Conservation (phyloP, 2,329 filamentous ascomycete species). For the Fusarium cicatricum region DNA sequence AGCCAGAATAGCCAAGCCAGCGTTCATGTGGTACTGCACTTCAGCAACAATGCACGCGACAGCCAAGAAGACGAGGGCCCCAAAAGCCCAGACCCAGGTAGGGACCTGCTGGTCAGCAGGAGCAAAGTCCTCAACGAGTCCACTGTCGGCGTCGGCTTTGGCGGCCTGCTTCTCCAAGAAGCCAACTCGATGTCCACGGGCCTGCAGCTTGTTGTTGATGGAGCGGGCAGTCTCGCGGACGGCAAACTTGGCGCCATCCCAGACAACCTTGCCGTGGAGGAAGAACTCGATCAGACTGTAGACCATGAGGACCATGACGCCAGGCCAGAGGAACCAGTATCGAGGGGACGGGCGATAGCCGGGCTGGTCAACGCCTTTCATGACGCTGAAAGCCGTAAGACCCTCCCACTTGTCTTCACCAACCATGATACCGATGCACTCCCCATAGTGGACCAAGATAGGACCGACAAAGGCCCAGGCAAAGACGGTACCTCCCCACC, state of each 20-base stretch:
- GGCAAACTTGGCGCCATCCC: constrained; percentile 47
- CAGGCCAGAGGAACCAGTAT: constrained; percentile 56
- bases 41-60: constrained; percentile 61
- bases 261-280: constrained; percentile 50
- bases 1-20: constrained; percentile 63
- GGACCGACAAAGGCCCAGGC: constrained; percentile 63
- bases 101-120: constrained; percentile 57
- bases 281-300: constrained; percentile 53
- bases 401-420: constrained; percentile 44
- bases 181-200: constrained; percentile 43
- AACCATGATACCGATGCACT: constrained; percentile 54
- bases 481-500: constrained; percentile 63
- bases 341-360: constrained; percentile 48
- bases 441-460: constrained; percentile 59
- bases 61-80: constrained; percentile 57
- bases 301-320: constrained; percentile 54
- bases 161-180: constrained; percentile 50
- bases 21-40: constrained; percentile 64
- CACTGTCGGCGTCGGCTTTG: constrained; percentile 44
- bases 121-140: constrained; percentile 51
- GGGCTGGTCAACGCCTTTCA: constrained; percentile 41
- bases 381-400: constrained; percentile 43
- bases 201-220: constrained; percentile 45
- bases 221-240: constrained; percentile 42
- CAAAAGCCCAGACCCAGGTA: constrained; percentile 61